Evolutionary conservation across 2,329 filamentous ascomycete genomes (phyloP).

Genomic region (Colletotrichum sp.): DNA sequence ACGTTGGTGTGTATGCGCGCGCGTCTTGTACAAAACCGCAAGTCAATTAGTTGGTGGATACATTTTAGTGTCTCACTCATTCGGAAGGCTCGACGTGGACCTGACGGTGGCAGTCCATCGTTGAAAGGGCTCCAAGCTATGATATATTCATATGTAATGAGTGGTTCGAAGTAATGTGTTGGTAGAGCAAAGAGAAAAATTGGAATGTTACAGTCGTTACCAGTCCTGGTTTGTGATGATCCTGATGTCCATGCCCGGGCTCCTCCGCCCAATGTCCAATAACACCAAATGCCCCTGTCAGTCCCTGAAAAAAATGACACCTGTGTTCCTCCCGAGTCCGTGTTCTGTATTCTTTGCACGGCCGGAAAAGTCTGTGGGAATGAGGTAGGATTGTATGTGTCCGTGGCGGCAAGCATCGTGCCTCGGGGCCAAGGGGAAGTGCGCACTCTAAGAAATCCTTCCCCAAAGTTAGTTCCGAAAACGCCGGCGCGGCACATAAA

Average conservation of each 20-base stretch:
- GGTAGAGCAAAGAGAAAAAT: constrained; percentile 10
- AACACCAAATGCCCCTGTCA: not conserved
- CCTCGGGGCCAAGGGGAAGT: not conserved
- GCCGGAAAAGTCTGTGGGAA: not conserved
- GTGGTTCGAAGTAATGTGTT: constrained; percentile 13
- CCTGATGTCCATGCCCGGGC: not conserved
- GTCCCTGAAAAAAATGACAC: not conserved
- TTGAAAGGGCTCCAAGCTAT: constrained; percentile 3
- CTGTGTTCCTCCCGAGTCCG: not conserved
- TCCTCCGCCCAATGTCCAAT: not conserved
- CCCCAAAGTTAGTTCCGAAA: not conserved
- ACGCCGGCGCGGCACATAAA: not conserved
- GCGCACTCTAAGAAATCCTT: not conserved
- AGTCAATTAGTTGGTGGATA: not conserved
- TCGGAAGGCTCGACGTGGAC: constrained; percentile 2
- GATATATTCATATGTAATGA: constrained; percentile 19
- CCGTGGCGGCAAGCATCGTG: not conserved
- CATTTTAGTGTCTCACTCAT: constrained; percentile 16
- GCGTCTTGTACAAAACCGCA: constrained; percentile 12
- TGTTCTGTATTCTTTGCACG: not conserved
- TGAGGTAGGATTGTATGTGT: not conserved
- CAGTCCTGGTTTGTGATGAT: not conserved
- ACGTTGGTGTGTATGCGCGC: not conserved
- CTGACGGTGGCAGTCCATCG: constrained; percentile 6
- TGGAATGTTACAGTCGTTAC: constrained; percentile 19